Base-by-base conservation (phyloP, 352 stramenopile species). In the Globisporangium takayamanum region DNA sequence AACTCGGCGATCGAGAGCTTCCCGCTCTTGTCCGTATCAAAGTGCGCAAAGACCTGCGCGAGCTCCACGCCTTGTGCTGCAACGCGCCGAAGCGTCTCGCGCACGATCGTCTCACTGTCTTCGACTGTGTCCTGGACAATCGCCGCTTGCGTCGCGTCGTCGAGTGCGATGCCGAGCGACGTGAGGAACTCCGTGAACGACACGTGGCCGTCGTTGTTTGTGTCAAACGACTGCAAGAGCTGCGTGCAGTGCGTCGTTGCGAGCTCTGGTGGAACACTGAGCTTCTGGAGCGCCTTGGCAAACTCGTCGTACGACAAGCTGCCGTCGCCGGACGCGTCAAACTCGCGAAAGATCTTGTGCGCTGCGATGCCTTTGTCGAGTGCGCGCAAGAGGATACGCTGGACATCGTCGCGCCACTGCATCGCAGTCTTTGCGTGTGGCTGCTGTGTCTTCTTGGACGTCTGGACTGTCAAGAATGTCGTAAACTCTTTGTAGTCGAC, bases 131-230 rank as follows among this genome's bases (percentile, higher is more conserved):
- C 60, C 11, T 71, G 45, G 1, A 87, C 55, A 16, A 78, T 66
- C 39, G 88, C 76, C 15, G 66, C 51, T 49, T 76, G 74, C 60
- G 83, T 83, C 26, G 68, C 47, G 55, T 78, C 49, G 56, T 81
- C 64, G 7, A 83, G 6, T 1, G 69, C 67, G 15, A 87, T 72
- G 2, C 73, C 73, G n/a, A 92, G 51, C 2, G 72, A 79, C 26
- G 68, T 53, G 10, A 92, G 66, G 50, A 97, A 95, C 50, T 97
- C 89, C 1, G 68, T 57, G 57, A 95, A 88, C 11, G 86, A 90
- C 20, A 97, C 80, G 2, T 55, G 67, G 0, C 80, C 83, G 49
- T 93, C 72, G 18, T 69, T 63, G 50, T 93, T 68, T 41, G 59
- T 61, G 42, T 95, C 82, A 16, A 94, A 71, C 44, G 78, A 68